A percentile compares a stretch with the other conserved stretches of the same genome.
Evolutionary conservation across 306 rosid species (phyloP).

Genomic region (Arachis hypogaea): DNA sequence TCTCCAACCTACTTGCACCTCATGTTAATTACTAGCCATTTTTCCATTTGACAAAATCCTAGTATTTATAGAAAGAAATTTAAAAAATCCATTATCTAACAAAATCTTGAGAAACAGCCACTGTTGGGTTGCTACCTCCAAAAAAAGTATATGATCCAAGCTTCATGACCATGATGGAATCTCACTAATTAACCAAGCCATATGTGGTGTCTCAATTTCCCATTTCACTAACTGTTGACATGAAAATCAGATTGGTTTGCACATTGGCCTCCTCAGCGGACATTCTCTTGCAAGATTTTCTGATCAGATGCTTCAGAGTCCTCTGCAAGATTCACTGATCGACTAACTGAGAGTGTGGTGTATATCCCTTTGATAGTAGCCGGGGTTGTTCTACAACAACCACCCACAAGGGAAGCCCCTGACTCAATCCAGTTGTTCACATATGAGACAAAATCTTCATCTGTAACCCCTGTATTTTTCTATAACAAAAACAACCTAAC

Average conservation of each 20-base stretch:
- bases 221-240: slow-evolving; percentile 29
- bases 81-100: too few species aligned
- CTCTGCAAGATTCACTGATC: slow-evolving; percentile 32
- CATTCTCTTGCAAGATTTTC: slow-evolving; percentile 32
- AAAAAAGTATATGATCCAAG: too few species aligned
- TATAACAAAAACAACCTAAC: slow-evolving; percentile 41
- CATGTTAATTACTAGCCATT: too few species aligned
- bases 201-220: slow-evolving; percentile 10
- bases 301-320: slow-evolving; percentile 39
- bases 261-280: slow-evolving; percentile 28
- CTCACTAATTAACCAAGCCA: too few species aligned
- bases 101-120: too few species aligned
- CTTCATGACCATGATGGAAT: too few species aligned
- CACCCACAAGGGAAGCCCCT: slow-evolving; percentile 67
- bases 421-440: slow-evolving; percentile 56
- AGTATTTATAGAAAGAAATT: too few species aligned
- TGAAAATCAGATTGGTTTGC: slow-evolving; percentile 21
- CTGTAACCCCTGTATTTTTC: slow-evolving; percentile 63
- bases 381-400: slow-evolving; percentile 68
- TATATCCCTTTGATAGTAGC: slow-evolving; percentile 57
- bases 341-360: slow-evolving; percentile 38
- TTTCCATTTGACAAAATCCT: too few species aligned
- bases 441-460: slow-evolving; percentile 55
- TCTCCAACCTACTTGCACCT: too few species aligned
- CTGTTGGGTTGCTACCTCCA: too few species aligned